Base-by-base conservation (phyloP, 2,329 filamentous ascomycete genomes). In the Fusarium sp. region DNA sequence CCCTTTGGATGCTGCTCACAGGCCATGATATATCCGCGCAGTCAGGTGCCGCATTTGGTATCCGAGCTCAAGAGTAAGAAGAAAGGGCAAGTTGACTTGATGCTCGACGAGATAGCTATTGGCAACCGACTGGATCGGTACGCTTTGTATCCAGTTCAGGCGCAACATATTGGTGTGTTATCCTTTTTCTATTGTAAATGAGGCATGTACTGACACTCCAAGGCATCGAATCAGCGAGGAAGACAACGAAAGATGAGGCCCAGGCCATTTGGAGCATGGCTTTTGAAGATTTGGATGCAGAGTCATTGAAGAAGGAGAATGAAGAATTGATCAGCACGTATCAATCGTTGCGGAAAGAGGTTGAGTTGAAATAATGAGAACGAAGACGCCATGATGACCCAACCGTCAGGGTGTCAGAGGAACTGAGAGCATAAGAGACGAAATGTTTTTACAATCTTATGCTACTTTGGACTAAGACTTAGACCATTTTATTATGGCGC, bases 201-300 rank as follows among this genome's bases (percentile, higher is more conserved):
- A 4, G 3, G 1, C 1, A 2, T 11, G 8, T 41, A 20, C 51
- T 32, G 3, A 48, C 2, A 18, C 2, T 13, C 24, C 3, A 16
- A 67, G 64, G 62, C 5, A 48, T 57, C 4, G 56, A 67, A 4
- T 67, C 64, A 7, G 64, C 62, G 0, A 27, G 64, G 10, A 62
- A 62, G 11, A 67, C 64, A 4, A 10, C 41, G 2, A 67, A 67
- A 13, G 41, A 34, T 4, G 64, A 67, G 37, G 62, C 62, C 4
- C 64, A 57, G 37, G 49, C 64, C 1, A 67, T 67, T 1, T 67
- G 64, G 64, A 67, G 62, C 10, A 67, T 67, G 62, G 62, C 56
- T 0, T 67, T 67, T 47, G 64, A 67, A 34, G n/a, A 67, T 1
- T 10, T 61, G 8, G 37, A 57, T 2, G 27, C 62, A 2, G 16